These are phyloP conservation scores for Antitrichia curtipendula DNA, from an alignment of 225 moss, liverwort and hornwort genomes.

Conservation along the genomic window DNA sequence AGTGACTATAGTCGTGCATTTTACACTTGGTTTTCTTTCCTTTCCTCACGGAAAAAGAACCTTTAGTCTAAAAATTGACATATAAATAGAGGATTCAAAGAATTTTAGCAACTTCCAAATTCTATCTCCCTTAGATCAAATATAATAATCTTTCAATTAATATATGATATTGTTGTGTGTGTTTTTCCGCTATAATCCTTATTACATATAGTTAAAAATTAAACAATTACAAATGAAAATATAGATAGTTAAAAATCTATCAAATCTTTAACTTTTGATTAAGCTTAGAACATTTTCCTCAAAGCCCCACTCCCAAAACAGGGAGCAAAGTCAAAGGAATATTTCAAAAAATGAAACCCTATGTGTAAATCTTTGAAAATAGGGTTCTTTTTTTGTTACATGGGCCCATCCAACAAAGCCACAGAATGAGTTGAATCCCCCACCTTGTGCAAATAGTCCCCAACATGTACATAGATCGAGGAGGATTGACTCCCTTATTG, in stretches of 20 bases:
- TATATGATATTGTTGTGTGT: background rate
- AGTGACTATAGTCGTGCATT: background rate
- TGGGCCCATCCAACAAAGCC: no score
- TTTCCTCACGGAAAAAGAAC: accelerated
- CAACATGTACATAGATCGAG: no score
- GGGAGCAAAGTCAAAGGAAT: no score
- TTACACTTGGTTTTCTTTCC: background rate
- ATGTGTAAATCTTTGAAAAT: no score
- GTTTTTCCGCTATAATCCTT: no score
- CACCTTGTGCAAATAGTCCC: no score
- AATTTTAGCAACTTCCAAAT: background rate
- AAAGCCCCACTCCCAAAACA: no score
- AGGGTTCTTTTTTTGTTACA: no score
- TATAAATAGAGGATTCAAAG: background rate
- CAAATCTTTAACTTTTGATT: background rate
- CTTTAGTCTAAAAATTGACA: no score
- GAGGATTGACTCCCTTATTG: no score
- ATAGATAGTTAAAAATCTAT: background rate
- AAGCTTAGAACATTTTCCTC: background rate
- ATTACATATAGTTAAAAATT: background rate
- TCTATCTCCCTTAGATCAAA: background rate
- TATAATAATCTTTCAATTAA: background rate
- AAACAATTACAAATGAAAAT: background rate
- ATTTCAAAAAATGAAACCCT: no score
- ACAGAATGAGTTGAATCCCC: no score